phyloP scores from a whole-genome alignment of 345 rosid species.

The Arabis alpina region DNA sequence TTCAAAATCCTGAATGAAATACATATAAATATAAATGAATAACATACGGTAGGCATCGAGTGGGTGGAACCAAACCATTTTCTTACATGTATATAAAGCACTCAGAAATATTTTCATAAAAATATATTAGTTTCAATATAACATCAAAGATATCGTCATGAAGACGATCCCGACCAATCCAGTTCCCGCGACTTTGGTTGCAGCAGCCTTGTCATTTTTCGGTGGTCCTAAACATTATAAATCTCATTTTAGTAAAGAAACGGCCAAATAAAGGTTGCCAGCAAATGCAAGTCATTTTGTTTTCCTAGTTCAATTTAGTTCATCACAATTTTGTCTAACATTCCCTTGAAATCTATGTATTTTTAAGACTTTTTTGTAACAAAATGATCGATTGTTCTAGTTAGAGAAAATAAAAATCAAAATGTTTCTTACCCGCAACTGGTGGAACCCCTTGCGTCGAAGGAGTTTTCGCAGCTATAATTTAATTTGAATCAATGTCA shows the following conservation, averaged over 20 bases:
- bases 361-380: background rate
- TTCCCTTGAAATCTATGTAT: background rate
- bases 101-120: background rate
- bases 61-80: background rate
- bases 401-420: background rate
- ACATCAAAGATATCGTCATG: conserved; percentile 10
- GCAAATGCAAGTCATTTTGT: background rate
- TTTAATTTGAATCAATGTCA: background rate
- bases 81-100: background rate
- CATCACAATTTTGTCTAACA: background rate
- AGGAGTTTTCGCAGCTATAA: conserved; percentile 4
- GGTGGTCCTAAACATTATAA: conserved; percentile 23
- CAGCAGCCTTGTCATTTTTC: conserved; percentile 23
- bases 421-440: conserved; percentile 12
- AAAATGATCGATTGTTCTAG: background rate
- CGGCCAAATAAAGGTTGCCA: background rate
- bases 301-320: background rate
- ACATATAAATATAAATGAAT: background rate
- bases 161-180: conserved; percentile 25
- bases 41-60: background rate
- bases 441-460: conserved; percentile 20
- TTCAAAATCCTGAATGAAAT: background rate
- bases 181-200: conserved; percentile 17
- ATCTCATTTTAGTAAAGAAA: conserved; percentile 5
- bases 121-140: conserved; percentile 13